A percentile compares a stretch with the other conserved stretches of the same genome.
Conservation (phyloP, 1,284 basidiomycete species). For the Singerocomus inundabilis region DNA sequence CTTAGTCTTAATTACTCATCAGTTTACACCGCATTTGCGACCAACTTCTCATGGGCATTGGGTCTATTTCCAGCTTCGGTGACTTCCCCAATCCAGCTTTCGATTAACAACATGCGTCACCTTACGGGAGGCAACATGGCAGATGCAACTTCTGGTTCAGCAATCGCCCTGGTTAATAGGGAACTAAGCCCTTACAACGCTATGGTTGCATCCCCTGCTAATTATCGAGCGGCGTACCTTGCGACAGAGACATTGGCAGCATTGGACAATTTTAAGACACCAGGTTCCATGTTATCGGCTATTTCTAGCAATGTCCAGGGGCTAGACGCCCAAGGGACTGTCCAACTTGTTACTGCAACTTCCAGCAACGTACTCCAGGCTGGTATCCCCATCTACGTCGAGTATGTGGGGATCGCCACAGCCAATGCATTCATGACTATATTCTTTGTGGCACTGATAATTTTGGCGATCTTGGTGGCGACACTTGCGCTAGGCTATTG, state of each 20-base stretch:
- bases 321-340: conserved; percentile 37
- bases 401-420: conserved; percentile 68
- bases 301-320: conserved; percentile 11
- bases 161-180: conserved; percentile 76
- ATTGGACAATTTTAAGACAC: conserved; percentile 10
- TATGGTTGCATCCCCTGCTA: conserved; percentile 2
- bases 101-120: conserved; percentile 80
- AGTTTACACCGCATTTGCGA: conserved; percentile 74
- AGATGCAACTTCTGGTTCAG: conserved; percentile 52
- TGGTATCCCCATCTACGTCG: conserved; percentile 80
- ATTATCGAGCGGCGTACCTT: neutral
- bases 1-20: conserved; percentile 86
- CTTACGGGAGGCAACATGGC: conserved; percentile 77
- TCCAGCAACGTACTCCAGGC: conserved; percentile 69
- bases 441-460: conserved; percentile 69
- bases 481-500: conserved; percentile 54
- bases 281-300: neutral
- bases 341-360: conserved; percentile 64
- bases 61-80: conserved; percentile 70
- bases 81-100: conserved; percentile 62
- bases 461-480: conserved; percentile 55
- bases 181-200: conserved; percentile 76
- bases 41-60: conserved; percentile 89
- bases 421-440: conserved; percentile 84
- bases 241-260: conserved; percentile 9